Evolutionary conservation across 768 basidiomycete genomes (phyloP).

Genomic region (Coprinopsis cinerea): DNA sequence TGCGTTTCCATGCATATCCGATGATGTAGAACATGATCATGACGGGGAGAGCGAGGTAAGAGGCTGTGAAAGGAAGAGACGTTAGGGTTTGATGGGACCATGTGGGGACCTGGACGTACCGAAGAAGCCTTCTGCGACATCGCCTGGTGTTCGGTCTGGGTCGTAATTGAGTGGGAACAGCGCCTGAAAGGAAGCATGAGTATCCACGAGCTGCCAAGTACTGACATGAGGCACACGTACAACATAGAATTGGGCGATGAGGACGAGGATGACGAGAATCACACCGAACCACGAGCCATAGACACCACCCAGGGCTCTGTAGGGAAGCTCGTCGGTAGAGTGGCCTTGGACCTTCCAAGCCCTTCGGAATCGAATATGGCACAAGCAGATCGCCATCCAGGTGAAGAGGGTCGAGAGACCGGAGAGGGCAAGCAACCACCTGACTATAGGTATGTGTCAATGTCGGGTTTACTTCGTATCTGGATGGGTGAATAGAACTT

Average conservation of each 20-base stretch:
- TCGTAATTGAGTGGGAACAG: conserved; percentile 36
- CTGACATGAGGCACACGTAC: conserved; percentile 15
- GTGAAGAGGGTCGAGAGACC: conserved; percentile 42
- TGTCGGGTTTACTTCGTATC: not conserved
- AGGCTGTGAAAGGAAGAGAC: conserved; percentile 16
- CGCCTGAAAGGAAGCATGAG: conserved; percentile 20
- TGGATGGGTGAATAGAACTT: conserved; percentile 11
- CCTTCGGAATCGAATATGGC: conserved; percentile 42
- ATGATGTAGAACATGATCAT: conserved; percentile 33
- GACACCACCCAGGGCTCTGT: conserved; percentile 36
- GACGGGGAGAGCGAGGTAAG: conserved; percentile 36
- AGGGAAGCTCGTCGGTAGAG: conserved; percentile 39
- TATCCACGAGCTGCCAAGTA: not conserved
- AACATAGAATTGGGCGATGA: conserved; percentile 43
- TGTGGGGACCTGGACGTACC: conserved; percentile 18
- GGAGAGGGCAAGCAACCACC: conserved; percentile 40
- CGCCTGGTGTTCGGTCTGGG: conserved; percentile 17
- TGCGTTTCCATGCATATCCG: conserved; percentile 37
- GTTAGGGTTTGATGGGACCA: not conserved
- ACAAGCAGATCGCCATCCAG: conserved; percentile 40
- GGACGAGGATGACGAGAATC: conserved; percentile 31
- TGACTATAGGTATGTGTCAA: conserved; percentile 21
- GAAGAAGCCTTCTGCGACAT: conserved; percentile 34
- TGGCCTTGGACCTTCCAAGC: conserved; percentile 41
- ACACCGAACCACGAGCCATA: conserved; percentile 43